phyloP scores from a whole-genome alignment of 2,329 filamentous ascomycete species.

The Ceratocystis alfenasii region DNA sequence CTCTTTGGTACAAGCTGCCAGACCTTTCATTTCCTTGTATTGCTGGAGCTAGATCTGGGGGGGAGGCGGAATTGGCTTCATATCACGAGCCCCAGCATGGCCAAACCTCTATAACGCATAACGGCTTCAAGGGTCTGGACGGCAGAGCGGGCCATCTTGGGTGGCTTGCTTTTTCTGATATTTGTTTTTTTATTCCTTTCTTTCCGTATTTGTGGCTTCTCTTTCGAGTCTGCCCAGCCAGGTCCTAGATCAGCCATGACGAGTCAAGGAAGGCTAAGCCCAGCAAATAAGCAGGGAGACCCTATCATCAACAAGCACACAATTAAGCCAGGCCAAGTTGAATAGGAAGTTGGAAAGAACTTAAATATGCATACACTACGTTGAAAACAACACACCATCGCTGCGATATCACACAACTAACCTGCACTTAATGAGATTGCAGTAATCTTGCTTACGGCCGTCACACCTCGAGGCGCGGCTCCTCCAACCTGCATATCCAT shows the following conservation, averaged over 20 bases:
- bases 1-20: constrained; percentile 6
- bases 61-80: constrained; percentile 2
- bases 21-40: constrained; percentile 1
- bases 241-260: not conserved
- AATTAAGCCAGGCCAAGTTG: not conserved
- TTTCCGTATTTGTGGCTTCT: not conserved
- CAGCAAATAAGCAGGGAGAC: not conserved
- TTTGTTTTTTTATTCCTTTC: not conserved
- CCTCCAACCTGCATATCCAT: not conserved
- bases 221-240: not conserved
- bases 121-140: not conserved
- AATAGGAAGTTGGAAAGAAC: not conserved
- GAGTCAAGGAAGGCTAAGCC: not conserved
- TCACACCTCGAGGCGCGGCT: not conserved
- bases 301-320: not conserved
- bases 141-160: not conserved
- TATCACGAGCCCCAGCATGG: constrained; percentile 9
- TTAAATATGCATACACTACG: not conserved
- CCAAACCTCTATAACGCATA: not conserved
- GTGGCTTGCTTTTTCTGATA: not conserved
- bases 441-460: not conserved
- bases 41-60: not conserved
- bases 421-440: not conserved
- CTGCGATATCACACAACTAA: not conserved
- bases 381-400: not conserved